Conservation (phyloP, 2,329 filamentous ascomycete genomes). For the Hymenoscyphus fraxineus region DNA sequence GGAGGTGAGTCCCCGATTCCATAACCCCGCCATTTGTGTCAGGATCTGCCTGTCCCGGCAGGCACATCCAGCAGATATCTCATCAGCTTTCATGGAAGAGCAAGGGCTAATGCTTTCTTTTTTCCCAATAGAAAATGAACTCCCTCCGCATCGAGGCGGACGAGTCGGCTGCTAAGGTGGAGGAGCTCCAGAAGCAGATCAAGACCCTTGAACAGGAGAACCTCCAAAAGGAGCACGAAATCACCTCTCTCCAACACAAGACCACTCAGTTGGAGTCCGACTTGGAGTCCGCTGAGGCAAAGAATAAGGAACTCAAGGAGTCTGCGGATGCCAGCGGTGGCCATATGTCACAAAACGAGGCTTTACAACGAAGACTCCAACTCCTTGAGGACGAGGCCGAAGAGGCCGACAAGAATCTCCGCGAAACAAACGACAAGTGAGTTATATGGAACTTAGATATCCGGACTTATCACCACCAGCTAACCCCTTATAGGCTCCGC, state of each 20-base stretch:
- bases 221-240: slow-evolving; percentile 94
- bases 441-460: slow-evolving; percentile 36
- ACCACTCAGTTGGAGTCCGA: slow-evolving; percentile 86
- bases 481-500: slow-evolving; percentile 64
- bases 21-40: slow-evolving; percentile 32
- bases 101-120: slow-evolving; percentile 10
- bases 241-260: slow-evolving; percentile 93
- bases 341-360: slow-evolving; percentile 86
- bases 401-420: slow-evolving; percentile 90
- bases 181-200: slow-evolving; percentile 83
- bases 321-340: slow-evolving; percentile 76
- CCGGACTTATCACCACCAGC: slow-evolving; percentile 3
- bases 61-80: slow-evolving; percentile 12
- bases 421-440: slow-evolving; percentile 98
- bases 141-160: slow-evolving; percentile 92
- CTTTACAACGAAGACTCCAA: slow-evolving; percentile 86
- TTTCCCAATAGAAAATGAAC: slow-evolving; percentile 73
- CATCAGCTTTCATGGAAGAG: slow-evolving; percentile 5
- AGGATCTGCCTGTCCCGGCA: slow-evolving; percentile 17
- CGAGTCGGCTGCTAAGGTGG: slow-evolving; percentile 72
- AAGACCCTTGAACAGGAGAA: slow-evolving; percentile 94
- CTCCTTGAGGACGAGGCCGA: slow-evolving; percentile 97
- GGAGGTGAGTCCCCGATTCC: slow-evolving; percentile 60
- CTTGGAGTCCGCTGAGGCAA: slow-evolving; percentile 85
- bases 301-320: slow-evolving; percentile 84